Conservation (phyloP, 2,329 filamentous ascomycete genomes). For the Pyrenophora teres region DNA sequence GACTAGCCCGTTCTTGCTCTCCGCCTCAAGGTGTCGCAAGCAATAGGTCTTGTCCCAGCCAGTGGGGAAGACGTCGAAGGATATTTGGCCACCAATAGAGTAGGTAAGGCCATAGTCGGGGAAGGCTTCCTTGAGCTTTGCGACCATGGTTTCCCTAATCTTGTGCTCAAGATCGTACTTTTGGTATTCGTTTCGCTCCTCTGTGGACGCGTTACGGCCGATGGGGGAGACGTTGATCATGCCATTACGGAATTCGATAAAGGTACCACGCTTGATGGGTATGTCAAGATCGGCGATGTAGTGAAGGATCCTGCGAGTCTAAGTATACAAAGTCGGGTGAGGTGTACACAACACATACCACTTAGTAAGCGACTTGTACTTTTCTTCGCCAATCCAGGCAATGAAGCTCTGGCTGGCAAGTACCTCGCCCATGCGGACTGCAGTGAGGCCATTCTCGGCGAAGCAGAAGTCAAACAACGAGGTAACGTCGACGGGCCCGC, state of each 20-base stretch:
- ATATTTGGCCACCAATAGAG: constrained; percentile 96
- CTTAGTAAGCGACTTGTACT: constrained; percentile 77
- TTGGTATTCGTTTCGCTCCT: constrained; percentile 83
- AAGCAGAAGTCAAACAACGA: constrained; percentile 97
- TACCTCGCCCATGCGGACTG: constrained; percentile 78
- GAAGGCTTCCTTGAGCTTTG: constrained; percentile 78
- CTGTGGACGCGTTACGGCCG: constrained; percentile 79
- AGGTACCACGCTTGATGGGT: constrained; percentile 81
- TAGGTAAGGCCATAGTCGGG: constrained; percentile 84
- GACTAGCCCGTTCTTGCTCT: constrained; percentile 69
- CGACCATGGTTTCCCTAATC: constrained; percentile 77
- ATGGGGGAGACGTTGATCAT: constrained; percentile 88
- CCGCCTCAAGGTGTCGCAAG: constrained; percentile 81
- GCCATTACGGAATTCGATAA: constrained; percentile 87
- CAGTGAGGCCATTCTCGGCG: constrained; percentile 92
- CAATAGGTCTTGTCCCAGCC: constrained; percentile 99
- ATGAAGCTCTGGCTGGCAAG: constrained; percentile 87
- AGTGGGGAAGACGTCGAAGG: constrained; percentile 94
- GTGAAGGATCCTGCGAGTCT: constrained; percentile 62
- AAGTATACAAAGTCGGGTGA: not conserved
- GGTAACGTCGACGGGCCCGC: constrained; percentile 69
- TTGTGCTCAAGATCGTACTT: constrained; percentile 78
- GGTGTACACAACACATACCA: constrained; percentile 47
- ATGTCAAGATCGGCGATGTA: constrained; percentile 85
- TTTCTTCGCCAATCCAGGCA: constrained; percentile 82